Percentiles rank a stretch among this genome's conserved stretches.
Conservation (phyloP, 2,329 filamentous ascomycete genomes). For the Pseudogymnoascus destructans region DNA sequence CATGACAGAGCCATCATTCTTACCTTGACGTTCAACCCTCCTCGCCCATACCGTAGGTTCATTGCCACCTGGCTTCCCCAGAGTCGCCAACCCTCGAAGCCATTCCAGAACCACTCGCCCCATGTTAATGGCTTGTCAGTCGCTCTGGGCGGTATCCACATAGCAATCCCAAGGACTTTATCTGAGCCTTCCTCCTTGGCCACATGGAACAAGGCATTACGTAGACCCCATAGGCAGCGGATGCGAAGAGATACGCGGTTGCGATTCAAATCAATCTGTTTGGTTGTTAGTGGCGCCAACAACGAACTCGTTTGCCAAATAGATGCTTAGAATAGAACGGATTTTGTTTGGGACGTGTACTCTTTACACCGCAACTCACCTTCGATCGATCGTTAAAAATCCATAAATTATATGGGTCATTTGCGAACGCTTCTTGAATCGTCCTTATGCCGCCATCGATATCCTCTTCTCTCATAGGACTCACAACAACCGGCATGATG, state of each 20-base stretch:
- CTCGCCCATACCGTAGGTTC: constrained; percentile 55
- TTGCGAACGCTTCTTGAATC: constrained; percentile 52
- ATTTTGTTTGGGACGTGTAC: background rate
- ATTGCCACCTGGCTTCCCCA: constrained; percentile 52
- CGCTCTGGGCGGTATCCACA: constrained; percentile 52
- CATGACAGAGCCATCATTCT: constrained; percentile 13
- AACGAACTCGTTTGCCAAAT: background rate
- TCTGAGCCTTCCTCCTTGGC: constrained; percentile 42
- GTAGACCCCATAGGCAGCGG: constrained; percentile 57
- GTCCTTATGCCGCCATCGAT: constrained; percentile 51
- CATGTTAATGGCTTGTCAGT: constrained; percentile 39
- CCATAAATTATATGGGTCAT: constrained; percentile 56
- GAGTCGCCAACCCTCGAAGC: constrained; percentile 45
- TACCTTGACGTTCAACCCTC: constrained; percentile 50
- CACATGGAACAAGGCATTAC: constrained; percentile 56
- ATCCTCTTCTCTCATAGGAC: constrained; percentile 41
- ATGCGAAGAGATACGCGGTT: constrained; percentile 51
- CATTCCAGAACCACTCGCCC: constrained; percentile 38
- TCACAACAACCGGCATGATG: constrained; percentile 40
- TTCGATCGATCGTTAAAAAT: constrained; percentile 45
- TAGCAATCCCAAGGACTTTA: constrained; percentile 54
- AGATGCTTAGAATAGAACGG: background rate
- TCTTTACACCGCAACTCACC: constrained; percentile 27
- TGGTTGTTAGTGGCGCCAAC: background rate
- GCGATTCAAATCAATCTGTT: constrained; percentile 43